Base-by-base conservation (phyloP, 306 rosid species). In the Vicia faba region DNA sequence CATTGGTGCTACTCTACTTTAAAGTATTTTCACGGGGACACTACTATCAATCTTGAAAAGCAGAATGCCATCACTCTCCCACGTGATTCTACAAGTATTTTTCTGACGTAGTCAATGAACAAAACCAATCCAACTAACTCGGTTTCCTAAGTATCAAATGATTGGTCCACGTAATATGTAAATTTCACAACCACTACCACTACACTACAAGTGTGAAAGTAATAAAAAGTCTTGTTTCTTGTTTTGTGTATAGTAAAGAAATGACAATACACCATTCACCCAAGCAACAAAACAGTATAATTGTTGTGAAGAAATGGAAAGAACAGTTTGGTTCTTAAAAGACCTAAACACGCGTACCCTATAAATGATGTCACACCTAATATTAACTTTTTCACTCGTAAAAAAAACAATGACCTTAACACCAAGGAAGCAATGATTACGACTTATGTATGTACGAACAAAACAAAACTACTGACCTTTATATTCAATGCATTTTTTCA, bases 401-500 rank as follows among this genome's bases (percentile, higher is more conserved):
- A 33, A 19, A 19, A 55, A 51, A 33, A 36, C 55, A 5, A 45
- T 33, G 8, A 7, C 38, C 38, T 7, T 33, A 33, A 8, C 33
- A 45, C 43, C 49, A 68, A 26, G 15, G n/a, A 54, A 51, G 29
- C 8, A 23, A 20, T 36, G 68, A 71, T 71, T 35, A 14, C 10
- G 69, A 71, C 69, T 11, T 25, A 11, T 25, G 66, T 68, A 13
- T 31, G 59, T 48, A 66, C 46, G 12, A 7, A 5, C 39, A 9
- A 14, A 19, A 40, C 15, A 28, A 15, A 10, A 12, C 15, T 11
- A 31, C 73, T 78, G 11, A 91, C 97, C 99, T 85, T 81, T 79
- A 82, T 86, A 88, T 80, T 85, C 87, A 62, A 93, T 82, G 85
- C 86, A 75, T 28, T 95, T 95, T 76, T 90, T 93, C 78, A 83